A percentile compares a stretch with the other conserved stretches of the same genome.
phyloP scores from a whole-genome alignment of 2,329 filamentous ascomycete species.

The Botrytis fabae region DNA sequence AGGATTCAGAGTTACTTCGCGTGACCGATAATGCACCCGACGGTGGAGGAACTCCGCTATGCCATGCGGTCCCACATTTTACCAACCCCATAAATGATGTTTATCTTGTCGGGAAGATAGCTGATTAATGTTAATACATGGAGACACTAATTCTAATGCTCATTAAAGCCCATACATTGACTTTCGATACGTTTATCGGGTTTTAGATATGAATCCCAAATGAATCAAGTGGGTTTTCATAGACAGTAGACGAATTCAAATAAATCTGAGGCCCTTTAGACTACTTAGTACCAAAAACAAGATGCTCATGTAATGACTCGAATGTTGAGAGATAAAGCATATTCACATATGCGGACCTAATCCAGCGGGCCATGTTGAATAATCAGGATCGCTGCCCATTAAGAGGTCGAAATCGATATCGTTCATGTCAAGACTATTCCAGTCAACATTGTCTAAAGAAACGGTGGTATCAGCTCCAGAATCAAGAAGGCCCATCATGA shows the following conservation, averaged over 20 bases:
- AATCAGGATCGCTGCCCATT: conserved; percentile 22
- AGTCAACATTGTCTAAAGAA: conserved; percentile 22
- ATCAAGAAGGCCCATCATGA: conserved; percentile 27
- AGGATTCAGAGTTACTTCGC: conserved; percentile 2
- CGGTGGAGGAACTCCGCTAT: conserved; percentile 19
- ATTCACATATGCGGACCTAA: neutral
- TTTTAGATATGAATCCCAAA: neutral
- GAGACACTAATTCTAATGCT: neutral
- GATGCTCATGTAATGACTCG: neutral
- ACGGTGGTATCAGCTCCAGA: neutral
- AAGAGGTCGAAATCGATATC: conserved; percentile 25
- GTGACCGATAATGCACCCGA: conserved; percentile 13
- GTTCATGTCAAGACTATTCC: conserved; percentile 21
- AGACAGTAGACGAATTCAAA: neutral
- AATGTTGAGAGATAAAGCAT: neutral
- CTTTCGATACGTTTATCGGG: neutral
- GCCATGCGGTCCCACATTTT: conserved; percentile 10
- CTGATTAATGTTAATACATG: neutral
- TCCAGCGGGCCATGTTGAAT: conserved; percentile 17
- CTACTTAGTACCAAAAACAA: neutral
- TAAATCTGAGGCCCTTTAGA: neutral
- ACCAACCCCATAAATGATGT: conserved; percentile 7
- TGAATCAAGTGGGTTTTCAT: neutral
- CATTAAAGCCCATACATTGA: neutral
- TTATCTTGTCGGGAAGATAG: conserved; percentile 16